Percentiles rank a stretch among this genome's conserved stretches.
These are phyloP conservation scores for Venturia carpophila DNA, from an alignment of 2,329 filamentous ascomycete genomes.

Conservation along the genomic window DNA sequence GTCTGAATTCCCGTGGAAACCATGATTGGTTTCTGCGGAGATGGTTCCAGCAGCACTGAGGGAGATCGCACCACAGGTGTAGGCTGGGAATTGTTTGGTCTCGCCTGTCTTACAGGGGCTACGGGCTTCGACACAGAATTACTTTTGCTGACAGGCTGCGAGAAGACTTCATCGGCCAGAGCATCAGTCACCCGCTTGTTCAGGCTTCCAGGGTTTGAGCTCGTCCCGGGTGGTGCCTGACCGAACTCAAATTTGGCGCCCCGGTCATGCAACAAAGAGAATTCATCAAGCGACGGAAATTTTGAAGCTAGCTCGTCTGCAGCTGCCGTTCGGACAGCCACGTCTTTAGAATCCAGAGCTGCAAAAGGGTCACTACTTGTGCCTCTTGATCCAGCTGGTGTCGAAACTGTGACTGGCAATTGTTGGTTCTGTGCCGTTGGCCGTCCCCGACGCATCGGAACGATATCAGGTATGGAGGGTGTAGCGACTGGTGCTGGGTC, in stretches of 20 bases:
- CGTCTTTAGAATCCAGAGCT: conserved; percentile 64
- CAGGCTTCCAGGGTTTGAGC: conserved; percentile 44
- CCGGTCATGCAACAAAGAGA: conserved; percentile 79
- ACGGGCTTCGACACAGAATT: conserved; percentile 15
- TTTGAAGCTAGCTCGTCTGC: conserved; percentile 74
- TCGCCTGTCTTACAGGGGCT: conserved; percentile 28
- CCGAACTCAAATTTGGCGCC: conserved; percentile 77
- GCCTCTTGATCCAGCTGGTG: conserved; percentile 60
- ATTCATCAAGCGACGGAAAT: conserved; percentile 90
- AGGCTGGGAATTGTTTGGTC: conserved; percentile 21
- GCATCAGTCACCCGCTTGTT: conserved; percentile 64
- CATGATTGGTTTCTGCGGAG: conserved; percentile 44
- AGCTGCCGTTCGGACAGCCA: conserved; percentile 40
- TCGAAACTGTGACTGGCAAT: conserved; percentile 32
- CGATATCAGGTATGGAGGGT: conserved; percentile 69
- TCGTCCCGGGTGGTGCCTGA: conserved; percentile 40
- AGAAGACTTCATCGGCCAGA: conserved; percentile 79
- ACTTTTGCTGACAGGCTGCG: conserved; percentile 25
- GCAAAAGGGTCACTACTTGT: conserved; percentile 79
- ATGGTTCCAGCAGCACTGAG: conserved; percentile 31
- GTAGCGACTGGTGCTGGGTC: conserved; percentile 64
- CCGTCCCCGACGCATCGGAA: conserved; percentile 85
- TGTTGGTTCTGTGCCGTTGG: conserved; percentile 49
- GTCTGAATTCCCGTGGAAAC: conserved; percentile 79
- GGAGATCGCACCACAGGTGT: conserved; percentile 26